Evolutionary conservation across 2,329 filamentous ascomycete species (phyloP).

Genomic region (Colletotrichum ledebouriae): DNA sequence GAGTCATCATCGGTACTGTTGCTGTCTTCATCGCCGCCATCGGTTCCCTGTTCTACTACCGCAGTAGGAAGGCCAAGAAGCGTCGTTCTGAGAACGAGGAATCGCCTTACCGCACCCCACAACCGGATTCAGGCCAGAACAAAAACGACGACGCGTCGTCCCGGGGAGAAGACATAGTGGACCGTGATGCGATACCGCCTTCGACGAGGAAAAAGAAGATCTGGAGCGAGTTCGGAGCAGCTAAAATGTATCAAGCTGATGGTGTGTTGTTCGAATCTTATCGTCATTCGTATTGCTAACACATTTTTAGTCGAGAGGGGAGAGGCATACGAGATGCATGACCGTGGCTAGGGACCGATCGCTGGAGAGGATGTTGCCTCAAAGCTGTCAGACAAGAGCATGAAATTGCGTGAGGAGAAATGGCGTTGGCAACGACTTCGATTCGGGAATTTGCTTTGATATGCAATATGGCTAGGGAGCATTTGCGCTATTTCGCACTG

Average conservation of each 20-base stretch:
- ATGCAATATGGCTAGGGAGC: neutral
- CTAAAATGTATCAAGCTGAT: slow-evolving; percentile 13
- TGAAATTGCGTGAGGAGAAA: neutral
- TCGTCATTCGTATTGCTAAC: neutral
- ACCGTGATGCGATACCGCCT: slow-evolving; percentile 8
- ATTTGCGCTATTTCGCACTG: slow-evolving; percentile 1
- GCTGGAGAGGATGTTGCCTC: neutral
- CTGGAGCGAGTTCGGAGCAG: slow-evolving; percentile 19
- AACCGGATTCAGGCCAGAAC: slow-evolving; percentile 10
- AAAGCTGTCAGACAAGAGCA: neutral
- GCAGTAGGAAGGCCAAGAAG: slow-evolving; percentile 37
- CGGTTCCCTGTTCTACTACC: slow-evolving; percentile 45
- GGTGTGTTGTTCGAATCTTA: neutral
- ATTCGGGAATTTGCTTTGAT: neutral
- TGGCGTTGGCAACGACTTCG: neutral
- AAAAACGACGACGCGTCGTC: slow-evolving; percentile 21
- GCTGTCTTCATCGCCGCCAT: slow-evolving; percentile 45
- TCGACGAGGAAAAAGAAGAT: slow-evolving; percentile 17
- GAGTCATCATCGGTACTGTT: slow-evolving; percentile 46
- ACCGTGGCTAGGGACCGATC: neutral
- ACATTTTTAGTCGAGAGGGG: slow-evolving; percentile 4
- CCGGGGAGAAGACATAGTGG: slow-evolving; percentile 13
- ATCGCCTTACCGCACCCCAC: neutral
- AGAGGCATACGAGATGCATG: slow-evolving; percentile 28
- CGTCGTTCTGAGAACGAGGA: slow-evolving; percentile 10